Base-by-base conservation (phyloP, 1,284 basidiomycete genomes). In the Jaminaea rosea region DNA sequence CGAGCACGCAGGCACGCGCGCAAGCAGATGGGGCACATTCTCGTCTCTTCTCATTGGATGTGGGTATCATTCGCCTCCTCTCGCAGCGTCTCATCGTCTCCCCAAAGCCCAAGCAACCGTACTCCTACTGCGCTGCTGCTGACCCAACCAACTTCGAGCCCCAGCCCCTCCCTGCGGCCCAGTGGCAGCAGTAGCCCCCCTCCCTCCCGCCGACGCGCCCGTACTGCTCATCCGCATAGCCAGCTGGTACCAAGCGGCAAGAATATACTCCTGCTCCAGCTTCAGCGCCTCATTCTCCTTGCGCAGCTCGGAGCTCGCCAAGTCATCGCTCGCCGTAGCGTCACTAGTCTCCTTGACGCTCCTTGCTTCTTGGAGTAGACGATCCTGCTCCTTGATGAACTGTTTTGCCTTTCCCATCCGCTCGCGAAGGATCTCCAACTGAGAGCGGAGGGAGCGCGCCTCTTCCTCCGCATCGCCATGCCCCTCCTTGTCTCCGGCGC, bases 321-420 rank as follows among this genome's bases (percentile, higher is more conserved):
- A 50, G n/a, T 48, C 49, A 1, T 47, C 53, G 10, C 37, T 44
- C 1, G 13, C 19, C n/a, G 26, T 19, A 4, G 34, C 48, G 1
- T 39, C 50, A 9, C 37, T 47, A 37, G 29, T 53, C 9, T 3
- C 26, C n/a, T 48, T 54, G 13, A 41, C 64, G 52, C 32, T 67
- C 60, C 56, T 67, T 37, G 44, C 44, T 3, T 45, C 44, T 28
- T 29, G 44, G 24, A 27, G 10, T 2, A 45, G 44, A 23, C 65
- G 56, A 67, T 58, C 89, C 74, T 94, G 91, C 48, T 84, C 80
- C 74, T 88, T 88, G 78, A 94, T 91, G 75, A 93, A 91, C 85
- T 89, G 79, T 63, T 83, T 84, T 3, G 89, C 88, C 75, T 91
- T 91, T 58, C 79, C 73, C 45, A 94, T 78, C 73, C 89, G 90